A percentile compares a stretch with the other conserved stretches of the same genome.
Evolutionary conservation across 306 rosid species (phyloP).

Genomic region (Fragaria ananassa): DNA sequence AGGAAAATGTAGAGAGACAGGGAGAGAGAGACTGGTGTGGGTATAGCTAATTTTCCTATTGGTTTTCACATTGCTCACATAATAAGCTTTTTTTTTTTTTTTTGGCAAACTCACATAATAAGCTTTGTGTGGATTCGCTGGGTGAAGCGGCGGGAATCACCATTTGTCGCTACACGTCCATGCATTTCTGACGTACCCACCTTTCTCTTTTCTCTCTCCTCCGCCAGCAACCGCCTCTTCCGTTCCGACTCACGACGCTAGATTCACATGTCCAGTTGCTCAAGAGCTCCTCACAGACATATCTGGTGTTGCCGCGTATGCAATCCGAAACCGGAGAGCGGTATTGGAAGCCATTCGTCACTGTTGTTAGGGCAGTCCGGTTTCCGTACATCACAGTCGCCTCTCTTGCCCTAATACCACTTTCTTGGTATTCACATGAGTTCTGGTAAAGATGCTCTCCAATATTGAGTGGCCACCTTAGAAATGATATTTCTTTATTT

Average conservation of each 20-base stretch:
- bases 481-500: neutral
- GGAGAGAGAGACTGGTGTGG: neutral
- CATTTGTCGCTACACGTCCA: slow-evolving; percentile 29
- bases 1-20: neutral
- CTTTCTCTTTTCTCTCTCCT: neutral
- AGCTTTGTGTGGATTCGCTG: slow-evolving; percentile 36
- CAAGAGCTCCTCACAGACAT: slow-evolving; percentile 6
- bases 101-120: slow-evolving; percentile 6
- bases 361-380: neutral
- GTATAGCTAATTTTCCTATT: neutral
- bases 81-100: no score
- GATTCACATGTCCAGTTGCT: neutral
- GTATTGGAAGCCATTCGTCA: slow-evolving; percentile 2
- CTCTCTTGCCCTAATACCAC: neutral
- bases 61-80: neutral
- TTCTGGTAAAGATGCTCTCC: neutral
- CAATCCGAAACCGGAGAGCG: neutral
- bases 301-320: neutral
- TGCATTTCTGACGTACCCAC: slow-evolving; percentile 28
- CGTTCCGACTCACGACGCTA: slow-evolving; percentile 4
- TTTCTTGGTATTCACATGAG: neutral
- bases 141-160: slow-evolving; percentile 36
- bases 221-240: slow-evolving; percentile 24
- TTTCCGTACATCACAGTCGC: slow-evolving; percentile 17
- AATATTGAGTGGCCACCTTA: neutral